Conservation (phyloP, 116 monocot genomes). For the Cymodocea nodosa region DNA sequence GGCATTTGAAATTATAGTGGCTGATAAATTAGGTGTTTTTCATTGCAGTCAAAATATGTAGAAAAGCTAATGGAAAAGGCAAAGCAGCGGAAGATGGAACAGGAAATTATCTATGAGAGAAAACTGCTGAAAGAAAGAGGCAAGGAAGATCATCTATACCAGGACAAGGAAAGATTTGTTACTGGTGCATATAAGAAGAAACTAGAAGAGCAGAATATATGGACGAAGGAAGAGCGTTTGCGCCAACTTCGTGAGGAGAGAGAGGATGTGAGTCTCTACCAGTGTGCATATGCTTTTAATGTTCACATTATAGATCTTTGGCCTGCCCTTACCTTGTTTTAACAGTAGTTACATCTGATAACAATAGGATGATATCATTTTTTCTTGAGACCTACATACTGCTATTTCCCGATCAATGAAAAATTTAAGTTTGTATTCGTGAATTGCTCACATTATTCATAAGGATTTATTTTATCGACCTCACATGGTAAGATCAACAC, state of each 20-base stretch:
- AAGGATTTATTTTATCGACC: no score
- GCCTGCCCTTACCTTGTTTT: background rate
- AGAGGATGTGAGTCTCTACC: constrained; percentile 60
- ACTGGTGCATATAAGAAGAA: constrained; percentile 82
- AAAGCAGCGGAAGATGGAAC: constrained; percentile 65
- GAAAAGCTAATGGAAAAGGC: constrained; percentile 49
- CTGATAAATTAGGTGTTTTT: background rate
- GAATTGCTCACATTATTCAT: no score
- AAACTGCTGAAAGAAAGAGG: constrained; percentile 73
- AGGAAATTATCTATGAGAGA: constrained; percentile 78
- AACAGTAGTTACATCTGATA: background rate
- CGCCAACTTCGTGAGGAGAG: constrained; percentile 65
- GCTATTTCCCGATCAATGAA: no score
- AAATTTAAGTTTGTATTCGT: no score
- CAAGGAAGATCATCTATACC: constrained; percentile 83
- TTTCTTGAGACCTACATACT: no score
- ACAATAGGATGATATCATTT: no score
- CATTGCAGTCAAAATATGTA: constrained; percentile 75
- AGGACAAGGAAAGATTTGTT: constrained; percentile 89
- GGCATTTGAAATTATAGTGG: background rate
- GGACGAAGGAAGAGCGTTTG: constrained; percentile 72
- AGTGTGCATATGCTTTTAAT: background rate
- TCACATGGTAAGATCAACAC: no score
- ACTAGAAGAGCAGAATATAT: constrained; percentile 66
- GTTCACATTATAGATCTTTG: background rate